Percentiles rank a stretch among this genome's conserved stretches.
These are phyloP conservation scores for Backusella morwellensis DNA, from an alignment of 192 early-diverging fungal genomes.

Conservation along the genomic window DNA sequence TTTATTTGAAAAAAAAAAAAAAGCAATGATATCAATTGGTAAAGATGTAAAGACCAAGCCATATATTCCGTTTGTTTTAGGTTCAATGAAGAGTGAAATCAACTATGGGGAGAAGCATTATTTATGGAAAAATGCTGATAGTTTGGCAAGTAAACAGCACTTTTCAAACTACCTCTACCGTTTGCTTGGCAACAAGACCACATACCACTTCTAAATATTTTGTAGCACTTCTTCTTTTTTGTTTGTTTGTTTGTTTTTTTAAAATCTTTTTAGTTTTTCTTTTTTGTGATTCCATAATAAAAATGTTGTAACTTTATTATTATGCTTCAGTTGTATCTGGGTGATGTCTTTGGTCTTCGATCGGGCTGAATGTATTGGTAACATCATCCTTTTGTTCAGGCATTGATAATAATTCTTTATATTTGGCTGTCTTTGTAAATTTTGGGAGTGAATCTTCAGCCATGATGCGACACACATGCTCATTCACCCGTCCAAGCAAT, in stretches of 20 bases:
- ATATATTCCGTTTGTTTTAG: constrained; percentile 11
- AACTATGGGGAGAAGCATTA: constrained; percentile 14
- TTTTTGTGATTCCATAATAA: constrained; percentile 65
- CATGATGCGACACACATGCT: constrained; percentile 34
- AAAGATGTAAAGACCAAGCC: constrained; percentile 7
- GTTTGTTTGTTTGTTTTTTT: constrained; percentile 2
- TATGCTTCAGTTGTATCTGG: not conserved
- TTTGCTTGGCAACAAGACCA: not conserved
- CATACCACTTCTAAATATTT: constrained; percentile 59
- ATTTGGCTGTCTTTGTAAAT: constrained; percentile 22
- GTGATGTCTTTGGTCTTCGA: not conserved
- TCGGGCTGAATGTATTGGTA: not conserved
- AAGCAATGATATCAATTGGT: not conserved
- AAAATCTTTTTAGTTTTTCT: constrained; percentile 65
- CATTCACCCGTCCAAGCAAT: constrained; percentile 30
- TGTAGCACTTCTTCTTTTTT: constrained; percentile 28
- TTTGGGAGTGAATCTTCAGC: constrained; percentile 36
- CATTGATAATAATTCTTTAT: constrained; percentile 8
- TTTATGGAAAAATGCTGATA: constrained; percentile 9
- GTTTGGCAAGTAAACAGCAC: constrained; percentile 1
- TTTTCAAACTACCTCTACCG: constrained; percentile 5
- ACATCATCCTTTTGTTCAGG: not conserved
- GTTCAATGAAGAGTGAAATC: not conserved
- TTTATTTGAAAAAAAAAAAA: not conserved
- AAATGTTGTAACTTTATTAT: constrained; percentile 43